A percentile compares a stretch with the other conserved stretches of the same genome.
phyloP scores from a whole-genome alignment of 2,329 filamentous ascomycete species.

The Calonectria pseudoturangicola region DNA sequence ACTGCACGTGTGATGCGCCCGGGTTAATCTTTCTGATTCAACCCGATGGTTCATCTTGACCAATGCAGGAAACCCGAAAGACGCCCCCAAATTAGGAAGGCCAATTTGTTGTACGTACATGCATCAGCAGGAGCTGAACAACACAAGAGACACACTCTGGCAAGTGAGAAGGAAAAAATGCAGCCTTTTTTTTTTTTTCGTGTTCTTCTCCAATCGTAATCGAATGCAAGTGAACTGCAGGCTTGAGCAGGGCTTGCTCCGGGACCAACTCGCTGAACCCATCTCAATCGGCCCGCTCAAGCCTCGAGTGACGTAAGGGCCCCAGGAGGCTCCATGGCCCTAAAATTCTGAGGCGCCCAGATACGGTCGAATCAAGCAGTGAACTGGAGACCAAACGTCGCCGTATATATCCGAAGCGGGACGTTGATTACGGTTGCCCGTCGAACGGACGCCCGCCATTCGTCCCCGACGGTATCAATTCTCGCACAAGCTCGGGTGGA shows the following conservation, averaged over 20 bases:
- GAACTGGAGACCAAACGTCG: slow-evolving; percentile 37
- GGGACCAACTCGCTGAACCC: slow-evolving; percentile 24
- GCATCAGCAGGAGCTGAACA: no score
- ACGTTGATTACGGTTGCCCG: slow-evolving; percentile 36
- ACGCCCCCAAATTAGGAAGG: slow-evolving; percentile 20
- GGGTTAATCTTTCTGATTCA: not conserved
- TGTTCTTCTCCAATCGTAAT: not conserved
- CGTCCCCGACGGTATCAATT: slow-evolving; percentile 15
- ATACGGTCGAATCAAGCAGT: slow-evolving; percentile 32
- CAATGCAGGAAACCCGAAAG: slow-evolving; percentile 42
- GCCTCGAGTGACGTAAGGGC: slow-evolving; percentile 48
- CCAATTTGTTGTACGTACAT: not conserved
- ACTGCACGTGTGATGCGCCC: slow-evolving; percentile 27
- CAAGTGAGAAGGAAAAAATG: not conserved
- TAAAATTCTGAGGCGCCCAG: slow-evolving; percentile 22
- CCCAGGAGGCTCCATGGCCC: slow-evolving; percentile 26
- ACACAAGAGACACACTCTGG: not conserved
- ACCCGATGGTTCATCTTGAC: slow-evolving; percentile 18
- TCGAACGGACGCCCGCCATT: slow-evolving; percentile 38
- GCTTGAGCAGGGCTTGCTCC: not conserved
- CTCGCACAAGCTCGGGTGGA: slow-evolving; percentile 33
- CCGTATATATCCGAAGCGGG: slow-evolving; percentile 39
- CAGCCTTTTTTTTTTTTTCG: no score
- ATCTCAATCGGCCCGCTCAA: slow-evolving; percentile 44
- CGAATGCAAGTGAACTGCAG: slow-evolving; percentile 14